Evolutionary conservation across 2,329 filamentous ascomycete species (phyloP).

Genomic region (Fusarium sp.): DNA sequence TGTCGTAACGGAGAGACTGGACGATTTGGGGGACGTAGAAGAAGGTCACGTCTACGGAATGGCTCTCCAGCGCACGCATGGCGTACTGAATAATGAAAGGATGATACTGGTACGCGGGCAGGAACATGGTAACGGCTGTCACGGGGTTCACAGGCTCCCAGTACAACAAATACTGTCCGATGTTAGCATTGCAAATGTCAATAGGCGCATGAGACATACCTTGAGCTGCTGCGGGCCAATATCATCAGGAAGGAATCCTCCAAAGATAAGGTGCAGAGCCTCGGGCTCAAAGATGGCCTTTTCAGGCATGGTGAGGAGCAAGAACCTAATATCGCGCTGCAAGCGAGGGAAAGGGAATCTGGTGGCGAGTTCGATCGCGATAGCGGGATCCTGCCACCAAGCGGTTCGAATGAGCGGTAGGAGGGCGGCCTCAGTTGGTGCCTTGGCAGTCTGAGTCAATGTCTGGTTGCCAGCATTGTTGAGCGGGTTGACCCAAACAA

Average conservation of each 20-base stretch:
- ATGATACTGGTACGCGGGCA: constrained; percentile 90
- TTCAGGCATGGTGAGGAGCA: constrained; percentile 85
- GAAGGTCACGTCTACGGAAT: constrained; percentile 96
- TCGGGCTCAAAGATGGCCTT: constrained; percentile 85
- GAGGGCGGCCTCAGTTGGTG: constrained; percentile 59
- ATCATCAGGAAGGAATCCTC: constrained; percentile 79
- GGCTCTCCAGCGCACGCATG: constrained; percentile 92
- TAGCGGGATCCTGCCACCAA: constrained; percentile 84
- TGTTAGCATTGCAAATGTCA: constrained; percentile 23
- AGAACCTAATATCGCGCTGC: constrained; percentile 78
- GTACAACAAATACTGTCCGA: constrained; percentile 80
- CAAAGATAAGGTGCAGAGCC: constrained; percentile 84
- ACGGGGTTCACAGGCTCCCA: constrained; percentile 95
- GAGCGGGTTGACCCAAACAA: constrained; percentile 90
- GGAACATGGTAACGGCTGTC: constrained; percentile 91
- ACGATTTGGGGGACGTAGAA: constrained; percentile 99
- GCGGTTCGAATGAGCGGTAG: constrained; percentile 79
- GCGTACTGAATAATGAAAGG: constrained; percentile 96
- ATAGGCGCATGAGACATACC: constrained; percentile 55
- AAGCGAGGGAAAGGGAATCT: constrained; percentile 83
- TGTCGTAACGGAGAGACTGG: constrained; percentile 92
- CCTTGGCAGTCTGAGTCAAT: constrained; percentile 55
- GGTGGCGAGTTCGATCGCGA: constrained; percentile 86
- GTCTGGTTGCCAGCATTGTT: constrained; percentile 61
- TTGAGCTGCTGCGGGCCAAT: constrained; percentile 84